Evolutionary conservation across 176 grass and related monocot genomes (phyloP), one percentile per base, ranked within the genome.

Genomic region (Phoenix dactylifera): DNA sequence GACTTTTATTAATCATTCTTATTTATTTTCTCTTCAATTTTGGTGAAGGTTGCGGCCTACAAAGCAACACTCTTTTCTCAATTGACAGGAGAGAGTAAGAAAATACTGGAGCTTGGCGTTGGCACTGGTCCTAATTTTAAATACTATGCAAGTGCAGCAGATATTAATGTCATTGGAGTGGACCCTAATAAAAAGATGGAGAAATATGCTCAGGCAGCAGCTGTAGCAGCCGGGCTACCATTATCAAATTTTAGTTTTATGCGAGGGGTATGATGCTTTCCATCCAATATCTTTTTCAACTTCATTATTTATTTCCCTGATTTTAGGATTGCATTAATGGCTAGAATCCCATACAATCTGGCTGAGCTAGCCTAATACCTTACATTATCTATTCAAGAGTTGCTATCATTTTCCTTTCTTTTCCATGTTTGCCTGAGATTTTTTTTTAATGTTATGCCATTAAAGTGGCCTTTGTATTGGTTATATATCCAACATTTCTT

Each of bases 121-220:
- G 93, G 87, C 58, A 85, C 87, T 3, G 93, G 84, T 6, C 81
- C 93, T 51, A 91, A 91, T 67, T 80, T 97, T 52, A 91, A 83
- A 68, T 97, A 91, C 52, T 88, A 97, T 60, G 84, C 76, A 65
- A 70, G 22, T 50, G 19, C 52, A 26, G 59, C 24, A 49, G 58
- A 52, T 54, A 53, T 82, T 17, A 74, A 52, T 16, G 68, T 97
- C 22, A 39, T 68, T 65, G 84, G 73, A 53, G 93, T 97, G 62
- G 93, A 97, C 76, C 84, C 93, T 68, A 88, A 88, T 52, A 88
- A 78, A 55, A 73, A 91, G 54, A 97, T 97, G 87, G 87, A 91
- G 60, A 79, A 76, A 44, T 97, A 97, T 76, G 84, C 87, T 0
- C 75, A 70, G 17, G 67, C 72, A 24, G 74, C 81, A 48, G 93